These are phyloP conservation scores for Candida caryicola DNA, from an alignment of 805 yeast species.

Conservation along the genomic window DNA sequence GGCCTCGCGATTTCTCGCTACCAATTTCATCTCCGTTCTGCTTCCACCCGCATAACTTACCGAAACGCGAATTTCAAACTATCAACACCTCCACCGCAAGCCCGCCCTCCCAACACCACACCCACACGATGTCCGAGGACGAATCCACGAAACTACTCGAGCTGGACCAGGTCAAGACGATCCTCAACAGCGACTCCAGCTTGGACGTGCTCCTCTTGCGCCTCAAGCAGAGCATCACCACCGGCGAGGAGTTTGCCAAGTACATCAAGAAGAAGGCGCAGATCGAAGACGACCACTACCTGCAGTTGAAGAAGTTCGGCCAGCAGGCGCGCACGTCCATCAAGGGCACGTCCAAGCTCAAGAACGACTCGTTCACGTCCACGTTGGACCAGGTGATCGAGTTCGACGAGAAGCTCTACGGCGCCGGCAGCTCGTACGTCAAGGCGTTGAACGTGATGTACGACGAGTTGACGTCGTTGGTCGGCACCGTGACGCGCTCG, in stretches of 20 bases:
- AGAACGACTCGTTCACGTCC: constrained; percentile 62
- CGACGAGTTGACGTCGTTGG: constrained; percentile 74
- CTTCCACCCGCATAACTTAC: too few relatives aligned
- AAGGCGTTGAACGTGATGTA: constrained; percentile 79
- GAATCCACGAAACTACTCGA: constrained; percentile 18
- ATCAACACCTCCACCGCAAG: too few relatives aligned
- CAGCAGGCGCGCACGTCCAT: constrained; percentile 50
- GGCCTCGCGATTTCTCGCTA: too few relatives aligned
- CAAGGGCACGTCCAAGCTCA: constrained; percentile 43
- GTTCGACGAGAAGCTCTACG: constrained; percentile 69
- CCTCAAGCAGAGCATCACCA: constrained; percentile 72
- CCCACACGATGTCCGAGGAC: not conserved
- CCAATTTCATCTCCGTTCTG: too few relatives aligned
- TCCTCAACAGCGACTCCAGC: constrained; percentile 70
- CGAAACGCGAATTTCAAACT: too few relatives aligned
- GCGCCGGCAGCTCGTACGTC: constrained; percentile 73
- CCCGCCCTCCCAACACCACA: too few relatives aligned
- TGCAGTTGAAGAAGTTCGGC: constrained; percentile 70
- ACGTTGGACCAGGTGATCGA: constrained; percentile 68
- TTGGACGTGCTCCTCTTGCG: constrained; percentile 69
- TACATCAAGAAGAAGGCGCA: constrained; percentile 75
- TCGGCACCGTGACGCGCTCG: constrained; percentile 64
- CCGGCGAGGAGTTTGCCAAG: constrained; percentile 82
- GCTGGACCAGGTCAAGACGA: constrained; percentile 48
- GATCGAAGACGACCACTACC: constrained; percentile 74